Base-by-base conservation (phyloP, 805 yeast genomes). In the Sporopachydermia quercuum region DNA sequence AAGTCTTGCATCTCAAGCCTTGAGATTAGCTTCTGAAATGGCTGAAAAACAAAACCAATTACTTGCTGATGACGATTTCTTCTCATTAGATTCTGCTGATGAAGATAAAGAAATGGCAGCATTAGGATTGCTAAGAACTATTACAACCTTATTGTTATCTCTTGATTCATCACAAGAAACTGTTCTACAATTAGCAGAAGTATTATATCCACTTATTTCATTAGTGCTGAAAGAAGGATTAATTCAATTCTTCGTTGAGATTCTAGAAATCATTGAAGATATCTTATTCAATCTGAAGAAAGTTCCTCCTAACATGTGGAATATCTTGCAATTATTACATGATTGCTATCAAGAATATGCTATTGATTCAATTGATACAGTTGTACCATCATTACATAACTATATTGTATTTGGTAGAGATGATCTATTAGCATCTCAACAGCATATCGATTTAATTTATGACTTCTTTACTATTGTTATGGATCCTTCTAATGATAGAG, bases 91-190 rank as follows among this genome's bases (percentile, higher is more conserved):
- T 30, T 62, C 61, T 38, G 58, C 54, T 4, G 60, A 54, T 18
- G 68, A 73, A 11, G 94, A 82, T 43, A 86, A 85, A 56, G 75
- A 78, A 36, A 72, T 76, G 70, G 85, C 94, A 15, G 94, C 87
- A 0, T 60, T 77, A 15, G 94, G 95, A 11, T 69, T 86, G 23
- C 57, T 89, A 46, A 78, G 78, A 48, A 87, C 96, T 2, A 70
- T 87, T 61, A 73, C 80, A 19, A 84, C 96, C 0, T 78, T 89
- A 40, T 60, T 89, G 34, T 59, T 83, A 38, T 77, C 94, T 3
- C 75, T 87, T 61, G 94, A 91, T 56, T 80, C 78, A 52, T 78
- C 95, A 1, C 64, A 65, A 5, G 81, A 75, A 35, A 68, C 80
- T 38, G 77, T 84, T 13, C 59, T 57, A 16, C 68, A 66, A 52